Base-by-base conservation (phyloP, 164 flowering plant genomes). In the Vitis labrusca region DNA sequence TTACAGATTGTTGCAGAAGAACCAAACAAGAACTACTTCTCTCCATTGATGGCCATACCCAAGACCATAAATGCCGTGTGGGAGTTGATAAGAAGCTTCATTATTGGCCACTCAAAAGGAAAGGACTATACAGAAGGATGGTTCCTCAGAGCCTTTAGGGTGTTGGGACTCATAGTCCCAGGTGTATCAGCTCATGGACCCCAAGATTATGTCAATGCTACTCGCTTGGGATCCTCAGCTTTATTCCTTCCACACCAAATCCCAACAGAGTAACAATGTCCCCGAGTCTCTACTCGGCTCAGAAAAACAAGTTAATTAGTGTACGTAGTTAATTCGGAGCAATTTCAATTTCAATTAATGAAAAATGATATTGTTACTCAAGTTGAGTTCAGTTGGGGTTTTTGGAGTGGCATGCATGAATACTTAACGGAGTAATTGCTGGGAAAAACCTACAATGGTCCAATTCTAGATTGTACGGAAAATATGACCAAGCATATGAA, bases 1-100 rank as follows among this genome's bases (percentile, higher is more conserved):
- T 56, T 37, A 50, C 76, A 85, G 89, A 56, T 82, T 13, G 52
- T 85, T 8, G 32, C 10, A 14, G 90, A 87, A 66, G 90, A 82
- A 65, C 90, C 88, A 49, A 73, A 83, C 74, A 83, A 79, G 78
- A 89, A 89, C 65, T 86, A 82, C 54, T 81, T 85, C 73, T 76
- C 81, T 0, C 48, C 44, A n/a, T 1, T 56, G n/a, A 61, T 63
- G 54, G 6, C 64, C 9, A 59, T 79, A 8, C 79, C 83, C 1
- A 79, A 59, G 75, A 55, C 48, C 37, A 2, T 71, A 12, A 81
- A 76, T 66, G 81, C 84, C 3, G 1, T 71, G 1, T 70, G 71
- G 75, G 86, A 85, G 78, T 44, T 85, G 9, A 50, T 73, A 9
- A 76, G 89, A 63, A 74, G 86, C 74, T 80, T 79, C 66, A 69